Evolutionary conservation across 176 grass and related monocot species (phyloP).

Genomic region (Triticum turgidum): DNA sequence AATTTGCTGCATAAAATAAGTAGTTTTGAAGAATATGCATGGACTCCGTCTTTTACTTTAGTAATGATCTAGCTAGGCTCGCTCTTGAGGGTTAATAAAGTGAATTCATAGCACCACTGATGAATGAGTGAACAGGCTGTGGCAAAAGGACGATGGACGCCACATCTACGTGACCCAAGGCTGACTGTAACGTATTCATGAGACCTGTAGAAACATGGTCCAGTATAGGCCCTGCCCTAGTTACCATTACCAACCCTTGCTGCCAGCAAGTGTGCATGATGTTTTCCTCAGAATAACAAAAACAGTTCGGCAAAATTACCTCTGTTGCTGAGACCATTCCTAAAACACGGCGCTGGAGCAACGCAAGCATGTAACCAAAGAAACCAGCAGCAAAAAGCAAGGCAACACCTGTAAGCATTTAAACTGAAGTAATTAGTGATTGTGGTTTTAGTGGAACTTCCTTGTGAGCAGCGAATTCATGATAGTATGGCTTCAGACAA

Average conservation of each 20-base stretch:
- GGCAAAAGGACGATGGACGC: slow-evolving; percentile 9
- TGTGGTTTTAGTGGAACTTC: neutral
- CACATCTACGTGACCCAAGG: neutral
- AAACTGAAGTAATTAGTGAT: slow-evolving; percentile 22
- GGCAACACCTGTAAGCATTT: slow-evolving; percentile 60
- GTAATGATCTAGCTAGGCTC: neutral
- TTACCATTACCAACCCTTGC: slow-evolving; percentile 22
- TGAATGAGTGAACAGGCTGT: neutral
- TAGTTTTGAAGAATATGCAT: neutral
- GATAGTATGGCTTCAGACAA: too few species aligned
- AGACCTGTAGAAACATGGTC: neutral
- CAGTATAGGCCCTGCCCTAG: slow-evolving; percentile 15
- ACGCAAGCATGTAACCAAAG: slow-evolving; percentile 97
- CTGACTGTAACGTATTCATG: slow-evolving; percentile 3
- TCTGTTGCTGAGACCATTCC: slow-evolving; percentile 65
- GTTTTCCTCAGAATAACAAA: neutral
- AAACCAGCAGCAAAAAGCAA: slow-evolving; percentile 93
- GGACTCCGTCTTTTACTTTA: neutral
- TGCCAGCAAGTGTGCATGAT: neutral
- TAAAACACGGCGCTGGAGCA: slow-evolving; percentile 75
- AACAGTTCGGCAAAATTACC: slow-evolving; percentile 47
- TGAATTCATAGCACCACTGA: neutral
- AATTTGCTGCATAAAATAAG: slow-evolving; percentile 5
- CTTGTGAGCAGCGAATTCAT: neutral
- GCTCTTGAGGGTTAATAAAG: neutral